Conservation (phyloP, 2,329 filamentous ascomycete genomes). For the Nemania sp. region DNA sequence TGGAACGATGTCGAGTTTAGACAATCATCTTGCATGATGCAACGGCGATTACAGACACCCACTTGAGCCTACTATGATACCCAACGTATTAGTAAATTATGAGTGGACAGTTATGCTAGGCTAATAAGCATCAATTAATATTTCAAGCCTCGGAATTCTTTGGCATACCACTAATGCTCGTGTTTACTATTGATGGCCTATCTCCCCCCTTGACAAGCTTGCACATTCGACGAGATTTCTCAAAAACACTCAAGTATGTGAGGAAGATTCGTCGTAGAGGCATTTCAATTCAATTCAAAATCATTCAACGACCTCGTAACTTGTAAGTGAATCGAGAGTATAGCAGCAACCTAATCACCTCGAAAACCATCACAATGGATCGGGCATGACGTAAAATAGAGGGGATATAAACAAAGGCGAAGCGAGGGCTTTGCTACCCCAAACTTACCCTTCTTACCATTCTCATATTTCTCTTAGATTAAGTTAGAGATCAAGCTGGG, state of each 20-base stretch:
- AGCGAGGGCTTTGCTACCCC: not conserved
- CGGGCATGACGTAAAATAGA: not conserved
- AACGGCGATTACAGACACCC: slow-evolving; percentile 16
- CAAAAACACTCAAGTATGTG: slow-evolving; percentile 36
- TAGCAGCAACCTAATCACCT: not conserved
- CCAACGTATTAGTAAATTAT: slow-evolving; percentile 27
- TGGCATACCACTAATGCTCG: not conserved
- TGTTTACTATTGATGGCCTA: not conserved
- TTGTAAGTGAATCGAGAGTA: not conserved
- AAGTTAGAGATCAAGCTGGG: not conserved
- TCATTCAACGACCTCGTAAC: not conserved
- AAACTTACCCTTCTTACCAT: not conserved
- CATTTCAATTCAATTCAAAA: slow-evolving; percentile 18
- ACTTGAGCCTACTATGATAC: slow-evolving; percentile 23
- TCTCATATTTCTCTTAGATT: not conserved
- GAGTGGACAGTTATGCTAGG: slow-evolving; percentile 2
- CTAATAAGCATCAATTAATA: slow-evolving; percentile 11
- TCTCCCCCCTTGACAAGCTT: slow-evolving; percentile 31
- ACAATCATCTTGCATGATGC: slow-evolving; percentile 12
- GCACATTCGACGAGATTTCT: slow-evolving; percentile 31
- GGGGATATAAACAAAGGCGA: not conserved
- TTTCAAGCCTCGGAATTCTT: slow-evolving; percentile 2
- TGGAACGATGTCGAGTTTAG: slow-evolving; percentile 19
- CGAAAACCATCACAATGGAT: not conserved
- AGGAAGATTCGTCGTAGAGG: slow-evolving; percentile 29